These are phyloP conservation scores for Tetraselmis striata DNA, from an alignment of 139 green algal genomes.

Conservation along the genomic window DNA sequence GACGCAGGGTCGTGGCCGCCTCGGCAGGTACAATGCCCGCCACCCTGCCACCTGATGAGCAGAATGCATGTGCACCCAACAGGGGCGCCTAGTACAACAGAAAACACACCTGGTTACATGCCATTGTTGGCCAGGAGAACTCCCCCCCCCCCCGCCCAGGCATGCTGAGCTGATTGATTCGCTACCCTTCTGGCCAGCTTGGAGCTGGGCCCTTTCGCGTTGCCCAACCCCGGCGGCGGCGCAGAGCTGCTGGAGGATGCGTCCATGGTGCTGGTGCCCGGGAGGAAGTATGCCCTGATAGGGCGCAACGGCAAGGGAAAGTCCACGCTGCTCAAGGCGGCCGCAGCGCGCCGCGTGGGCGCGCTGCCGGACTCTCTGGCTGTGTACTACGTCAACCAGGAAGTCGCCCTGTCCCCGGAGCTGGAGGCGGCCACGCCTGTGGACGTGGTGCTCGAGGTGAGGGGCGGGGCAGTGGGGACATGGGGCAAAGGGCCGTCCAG, in stretches of 20 bases:
- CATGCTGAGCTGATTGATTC: too few species aligned
- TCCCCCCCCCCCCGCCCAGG: too few species aligned
- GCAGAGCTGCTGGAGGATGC: slow-evolving; percentile 18
- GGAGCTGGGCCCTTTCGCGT: slow-evolving; percentile 15
- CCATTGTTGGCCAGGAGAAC: too few species aligned
- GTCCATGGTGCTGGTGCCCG: slow-evolving; percentile 12
- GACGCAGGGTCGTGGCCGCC: neutral
- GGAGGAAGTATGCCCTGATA: slow-evolving; percentile 25
- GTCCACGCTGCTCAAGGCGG: slow-evolving; percentile 25
- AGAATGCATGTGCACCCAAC: too few species aligned
- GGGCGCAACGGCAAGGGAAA: slow-evolving; percentile 35
- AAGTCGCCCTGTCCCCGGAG: slow-evolving; percentile 15
- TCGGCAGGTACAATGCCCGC: too few species aligned
- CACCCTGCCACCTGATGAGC: too few species aligned
- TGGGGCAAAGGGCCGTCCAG: too few species aligned
- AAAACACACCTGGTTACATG: too few species aligned
- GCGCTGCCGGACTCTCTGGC: slow-evolving; percentile 5
- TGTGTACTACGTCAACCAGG: slow-evolving; percentile 31
- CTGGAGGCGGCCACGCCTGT: slow-evolving; percentile 11
- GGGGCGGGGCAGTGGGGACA: too few species aligned
- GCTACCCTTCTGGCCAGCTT: slow-evolving; percentile 2
- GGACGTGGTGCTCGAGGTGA: slow-evolving; percentile 18
- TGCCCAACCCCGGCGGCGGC: slow-evolving; percentile 28
- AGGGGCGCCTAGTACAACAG: too few species aligned
- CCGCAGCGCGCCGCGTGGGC: slow-evolving; percentile 13